Conservation (phyloP, 495 filamentous ascomycete genomes). For the Xylaria intraflava region DNA sequence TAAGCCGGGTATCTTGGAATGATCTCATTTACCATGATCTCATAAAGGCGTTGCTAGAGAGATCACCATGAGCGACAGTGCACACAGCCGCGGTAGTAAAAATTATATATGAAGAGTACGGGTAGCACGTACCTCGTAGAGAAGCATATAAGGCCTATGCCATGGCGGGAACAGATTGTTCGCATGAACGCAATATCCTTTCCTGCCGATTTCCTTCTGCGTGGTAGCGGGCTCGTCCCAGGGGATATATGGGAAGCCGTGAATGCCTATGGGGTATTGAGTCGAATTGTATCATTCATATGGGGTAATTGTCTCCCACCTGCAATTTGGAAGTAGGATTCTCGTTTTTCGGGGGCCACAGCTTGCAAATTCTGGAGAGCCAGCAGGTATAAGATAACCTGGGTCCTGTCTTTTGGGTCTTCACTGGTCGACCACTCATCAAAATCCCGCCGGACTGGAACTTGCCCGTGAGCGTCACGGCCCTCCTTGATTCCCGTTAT, state of each 20-base stretch:
- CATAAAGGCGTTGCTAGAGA: constrained; percentile 23
- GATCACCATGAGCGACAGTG: background rate
- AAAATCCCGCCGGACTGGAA: constrained; percentile 3
- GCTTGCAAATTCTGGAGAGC: constrained; percentile 12
- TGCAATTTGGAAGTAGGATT: constrained; percentile 34
- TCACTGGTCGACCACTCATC: constrained; percentile 1
- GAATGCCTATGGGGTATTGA: constrained; percentile 32
- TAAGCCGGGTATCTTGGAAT: constrained; percentile 20
- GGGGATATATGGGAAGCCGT: constrained; percentile 36
- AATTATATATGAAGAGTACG: too few relatives aligned
- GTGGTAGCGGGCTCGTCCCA: constrained; percentile 33
- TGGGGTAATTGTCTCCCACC: constrained; percentile 2
- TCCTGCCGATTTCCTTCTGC: constrained; percentile 26
- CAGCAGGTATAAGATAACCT: constrained; percentile 1
- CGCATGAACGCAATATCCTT: constrained; percentile 25
- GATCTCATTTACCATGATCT: constrained; percentile 19
- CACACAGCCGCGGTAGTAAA: background rate
- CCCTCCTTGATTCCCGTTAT: constrained; percentile 5
- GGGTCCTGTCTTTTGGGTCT: constrained; percentile 1
- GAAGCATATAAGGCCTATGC: constrained; percentile 43
- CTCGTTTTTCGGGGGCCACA: background rate
- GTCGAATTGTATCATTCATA: background rate
- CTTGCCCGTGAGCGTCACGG: background rate
- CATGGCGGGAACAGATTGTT: constrained; percentile 37
- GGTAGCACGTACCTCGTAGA: constrained; percentile 38